Base-by-base conservation (phyloP, 345 rosid genomes). In the Crucihimalaya himalaica region DNA sequence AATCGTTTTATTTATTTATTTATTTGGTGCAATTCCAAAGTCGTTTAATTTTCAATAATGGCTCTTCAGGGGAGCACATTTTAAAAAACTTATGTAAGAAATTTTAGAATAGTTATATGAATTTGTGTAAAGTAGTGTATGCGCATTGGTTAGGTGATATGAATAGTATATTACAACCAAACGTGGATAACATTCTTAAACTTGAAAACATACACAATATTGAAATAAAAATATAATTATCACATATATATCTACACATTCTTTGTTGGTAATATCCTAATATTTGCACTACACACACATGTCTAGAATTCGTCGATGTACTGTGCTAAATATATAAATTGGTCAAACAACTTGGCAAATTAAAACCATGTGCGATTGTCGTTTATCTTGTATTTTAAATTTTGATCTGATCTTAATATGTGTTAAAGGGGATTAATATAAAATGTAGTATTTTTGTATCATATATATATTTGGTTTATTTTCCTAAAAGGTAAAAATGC, bases 111-210 rank as follows among this genome's bases (percentile, higher is more conserved):
- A 37, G 7, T 47, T 47, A 35, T 47, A 20, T 42, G 60, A 63
- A 55, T 35, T 61, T 25, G 46, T 16, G 29, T 45, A 8, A 8
- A 55, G 32, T 62, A 62, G 65, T 45, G 52, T 55, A 37, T 28
- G 60, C 5, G 66, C 29, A 55, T 63, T 47, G 66, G 70, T 71
- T 71, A 19, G 71, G 80, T 70, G 75, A 56, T 70, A 63, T 1
- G 61, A 63, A 63, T 70, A 70, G 20, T 70, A 55, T 76, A 76
- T 27, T 48, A 46, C 20, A 63, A 55, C 59, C 35, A 19, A 70
- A 76, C 75, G 80, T 76, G 80, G 28, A 76, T 37, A 19, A 53
- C 52, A 69, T 53, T 62, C 43, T 68, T 68, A 31, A 68, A 51
- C 5, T 63, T 0, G 53, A 51, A 51, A 50, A 43, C 15, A 58